A percentile compares a stretch with the other conserved stretches of the same genome.
Conservation (phyloP, 768 basidiomycete genomes). For the Cystobasidium ongulense region DNA sequence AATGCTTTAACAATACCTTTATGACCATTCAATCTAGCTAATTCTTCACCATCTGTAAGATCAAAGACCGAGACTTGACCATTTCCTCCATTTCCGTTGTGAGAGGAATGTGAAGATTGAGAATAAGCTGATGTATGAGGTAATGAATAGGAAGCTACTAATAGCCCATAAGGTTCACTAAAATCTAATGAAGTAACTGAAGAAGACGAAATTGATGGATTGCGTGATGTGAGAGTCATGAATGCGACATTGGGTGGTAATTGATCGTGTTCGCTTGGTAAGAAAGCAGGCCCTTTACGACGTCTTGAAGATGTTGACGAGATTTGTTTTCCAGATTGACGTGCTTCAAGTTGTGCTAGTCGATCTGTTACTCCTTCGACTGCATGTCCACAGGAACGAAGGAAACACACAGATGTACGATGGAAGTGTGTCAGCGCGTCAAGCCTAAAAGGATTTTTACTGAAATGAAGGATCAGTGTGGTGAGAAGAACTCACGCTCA, state of each 20-base stretch:
- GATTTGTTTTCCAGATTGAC: conserved; percentile 3
- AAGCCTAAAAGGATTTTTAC: no score
- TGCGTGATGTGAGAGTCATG: conserved; percentile 67
- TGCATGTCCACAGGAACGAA: no score
- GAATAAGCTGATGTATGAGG: not conserved
- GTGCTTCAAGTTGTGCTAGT: conserved; percentile 46
- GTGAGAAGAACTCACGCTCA: conserved; percentile 19
- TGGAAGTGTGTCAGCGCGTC: no score
- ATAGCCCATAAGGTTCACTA: conserved; percentile 88
- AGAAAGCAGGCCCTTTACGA: conserved; percentile 71
- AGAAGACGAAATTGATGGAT: conserved; percentile 58
- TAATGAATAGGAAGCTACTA: conserved; percentile 77
- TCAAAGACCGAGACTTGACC: conserved; percentile 78
- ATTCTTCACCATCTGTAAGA: conserved; percentile 74
- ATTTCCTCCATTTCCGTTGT: conserved; percentile 50
- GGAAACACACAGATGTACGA: no score
- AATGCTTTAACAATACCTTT: conserved; percentile 63
- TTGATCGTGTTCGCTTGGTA: conserved; percentile 95
- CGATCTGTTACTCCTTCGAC: conserved; percentile 85
- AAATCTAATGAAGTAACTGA: conserved; percentile 69
- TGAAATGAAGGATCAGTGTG: not conserved
- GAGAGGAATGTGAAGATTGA: not conserved
- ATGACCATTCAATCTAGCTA: conserved; percentile 67
- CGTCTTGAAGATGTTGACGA: conserved; percentile 31
- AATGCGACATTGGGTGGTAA: conserved; percentile 89